A percentile compares a stretch with the other conserved stretches of the same genome.
phyloP scores from a whole-genome alignment of 805 yeast species.

The Maudiozyma serrabonitensis region DNA sequence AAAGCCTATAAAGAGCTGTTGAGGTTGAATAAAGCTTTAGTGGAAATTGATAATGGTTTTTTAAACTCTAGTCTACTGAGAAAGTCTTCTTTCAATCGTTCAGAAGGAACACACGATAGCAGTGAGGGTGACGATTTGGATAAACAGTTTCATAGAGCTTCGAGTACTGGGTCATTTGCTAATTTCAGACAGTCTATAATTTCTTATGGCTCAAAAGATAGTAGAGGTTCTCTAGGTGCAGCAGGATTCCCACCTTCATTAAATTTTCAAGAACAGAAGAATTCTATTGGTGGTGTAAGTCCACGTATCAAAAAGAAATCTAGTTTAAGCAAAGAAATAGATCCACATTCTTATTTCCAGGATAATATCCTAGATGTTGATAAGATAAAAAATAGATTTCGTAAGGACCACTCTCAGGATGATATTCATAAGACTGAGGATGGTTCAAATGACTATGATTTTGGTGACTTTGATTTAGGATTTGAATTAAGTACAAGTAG shows the following conservation, averaged over 20 bases:
- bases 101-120: constrained; percentile 15
- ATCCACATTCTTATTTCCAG: constrained; percentile 3
- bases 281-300: constrained; percentile 5
- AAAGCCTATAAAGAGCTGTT: constrained; percentile 30
- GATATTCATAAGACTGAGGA: not conserved
- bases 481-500: not conserved
- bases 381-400: not conserved
- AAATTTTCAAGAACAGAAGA: constrained; percentile 6
- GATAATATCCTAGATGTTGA: not conserved
- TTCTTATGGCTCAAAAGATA: constrained; percentile 15
- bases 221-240: constrained; percentile 19
- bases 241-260: constrained; percentile 8
- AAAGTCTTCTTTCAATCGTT: constrained; percentile 33
- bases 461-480: not conserved
- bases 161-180: not conserved
- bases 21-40: constrained; percentile 45
- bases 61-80: constrained; percentile 34
- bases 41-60: constrained; percentile 56
- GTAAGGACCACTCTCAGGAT: not conserved
- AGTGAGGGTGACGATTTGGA: constrained; percentile 11
- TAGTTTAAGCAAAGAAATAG: constrained; percentile 21
- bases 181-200: not conserved
- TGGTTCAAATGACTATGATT: not conserved
- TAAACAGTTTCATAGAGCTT: not conserved
- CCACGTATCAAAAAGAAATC: constrained; percentile 17